A percentile compares a stretch with the other conserved stretches of the same genome.
These are phyloP conservation scores for Penstemon eatonii DNA, from an alignment of 257 asterid species.

Conservation along the genomic window DNA sequence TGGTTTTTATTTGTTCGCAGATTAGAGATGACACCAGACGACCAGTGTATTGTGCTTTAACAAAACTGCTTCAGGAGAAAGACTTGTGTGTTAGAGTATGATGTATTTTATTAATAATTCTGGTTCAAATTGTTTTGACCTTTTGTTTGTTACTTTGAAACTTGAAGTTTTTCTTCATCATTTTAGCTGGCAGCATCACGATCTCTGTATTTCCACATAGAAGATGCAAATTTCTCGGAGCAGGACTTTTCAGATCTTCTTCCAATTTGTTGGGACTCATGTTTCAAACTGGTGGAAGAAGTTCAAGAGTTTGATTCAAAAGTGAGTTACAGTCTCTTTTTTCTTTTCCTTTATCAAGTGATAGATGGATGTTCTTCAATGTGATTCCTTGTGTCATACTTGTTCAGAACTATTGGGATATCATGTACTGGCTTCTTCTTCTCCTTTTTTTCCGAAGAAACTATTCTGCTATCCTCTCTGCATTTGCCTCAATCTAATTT, in stretches of 20 bases:
- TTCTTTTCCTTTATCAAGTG: conserved; percentile 5
- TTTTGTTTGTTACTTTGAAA: conserved; percentile 6
- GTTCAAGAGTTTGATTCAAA: conserved; percentile 96
- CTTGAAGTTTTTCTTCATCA: conserved; percentile 25
- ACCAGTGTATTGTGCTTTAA: conserved; percentile 87
- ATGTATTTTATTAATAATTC: conserved; percentile 13
- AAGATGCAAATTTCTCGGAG: conserved; percentile 91
- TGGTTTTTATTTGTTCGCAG: conserved; percentile 44
- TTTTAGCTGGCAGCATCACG: conserved; percentile 91
- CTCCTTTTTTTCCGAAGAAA: too few species aligned
- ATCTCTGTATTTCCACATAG: conserved; percentile 87
- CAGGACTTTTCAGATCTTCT: conserved; percentile 82
- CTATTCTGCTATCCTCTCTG: too few species aligned
- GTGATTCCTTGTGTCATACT: conserved; percentile 17
- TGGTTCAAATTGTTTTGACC: conserved; percentile 2
- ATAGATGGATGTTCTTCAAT: conserved; percentile 8
- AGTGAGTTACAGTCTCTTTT: conserved; percentile 41
- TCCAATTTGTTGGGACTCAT: conserved; percentile 81
- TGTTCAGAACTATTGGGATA: conserved; percentile 3
- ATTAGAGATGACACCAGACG: conserved; percentile 84
- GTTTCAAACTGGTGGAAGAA: conserved; percentile 85
- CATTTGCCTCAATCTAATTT: conserved; percentile 1
- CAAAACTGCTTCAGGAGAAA: conserved; percentile 81
- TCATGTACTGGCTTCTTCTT: too few species aligned
- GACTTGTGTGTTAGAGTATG: conserved; percentile 95